These are phyloP conservation scores for Ophiostoma himal-ulmi DNA, from an alignment of 2,329 filamentous ascomycete genomes.

Conservation along the genomic window DNA sequence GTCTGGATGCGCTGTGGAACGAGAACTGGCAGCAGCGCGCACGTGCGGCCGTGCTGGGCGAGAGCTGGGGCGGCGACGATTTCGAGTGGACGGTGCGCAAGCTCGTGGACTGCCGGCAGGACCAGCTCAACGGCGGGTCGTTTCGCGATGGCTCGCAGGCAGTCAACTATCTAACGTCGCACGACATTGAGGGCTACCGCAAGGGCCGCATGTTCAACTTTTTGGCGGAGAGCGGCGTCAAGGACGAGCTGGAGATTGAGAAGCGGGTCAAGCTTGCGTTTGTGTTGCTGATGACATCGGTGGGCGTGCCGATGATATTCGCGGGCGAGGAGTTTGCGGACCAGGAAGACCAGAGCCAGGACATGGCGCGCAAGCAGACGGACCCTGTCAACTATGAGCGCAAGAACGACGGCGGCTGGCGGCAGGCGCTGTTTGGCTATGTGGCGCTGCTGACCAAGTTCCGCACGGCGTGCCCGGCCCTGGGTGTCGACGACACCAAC, in stretches of 20 bases:
- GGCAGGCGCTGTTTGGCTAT: constrained; percentile 27
- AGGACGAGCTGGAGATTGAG: constrained; percentile 22
- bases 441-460: constrained; percentile 27
- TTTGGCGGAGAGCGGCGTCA: constrained; percentile 24
- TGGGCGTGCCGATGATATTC: constrained; percentile 31
- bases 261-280: constrained; percentile 28
- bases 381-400: constrained; percentile 30
- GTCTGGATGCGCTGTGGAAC: constrained; percentile 29
- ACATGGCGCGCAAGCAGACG: constrained; percentile 28
- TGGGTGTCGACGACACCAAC: constrained; percentile 27
- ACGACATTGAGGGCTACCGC: constrained; percentile 29
- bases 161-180: constrained; percentile 30
- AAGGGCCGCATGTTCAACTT: constrained; percentile 29
- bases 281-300: constrained; percentile 28
- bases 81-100: constrained; percentile 29
- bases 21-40: constrained; percentile 28
- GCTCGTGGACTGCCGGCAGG: constrained; percentile 26
- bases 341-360: constrained; percentile 28
- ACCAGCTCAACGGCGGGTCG: constrained; percentile 18
- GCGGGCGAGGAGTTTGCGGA: constrained; percentile 31
- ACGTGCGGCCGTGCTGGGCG: constrained; percentile 27
- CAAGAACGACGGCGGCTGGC: constrained; percentile 27
- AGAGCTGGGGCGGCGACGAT: constrained; percentile 22
- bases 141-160: constrained; percentile 29
- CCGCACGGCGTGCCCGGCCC: constrained; percentile 28